These are phyloP conservation scores for Pleurotus djamor DNA, from an alignment of 768 basidiomycete species.

Conservation along the genomic window DNA sequence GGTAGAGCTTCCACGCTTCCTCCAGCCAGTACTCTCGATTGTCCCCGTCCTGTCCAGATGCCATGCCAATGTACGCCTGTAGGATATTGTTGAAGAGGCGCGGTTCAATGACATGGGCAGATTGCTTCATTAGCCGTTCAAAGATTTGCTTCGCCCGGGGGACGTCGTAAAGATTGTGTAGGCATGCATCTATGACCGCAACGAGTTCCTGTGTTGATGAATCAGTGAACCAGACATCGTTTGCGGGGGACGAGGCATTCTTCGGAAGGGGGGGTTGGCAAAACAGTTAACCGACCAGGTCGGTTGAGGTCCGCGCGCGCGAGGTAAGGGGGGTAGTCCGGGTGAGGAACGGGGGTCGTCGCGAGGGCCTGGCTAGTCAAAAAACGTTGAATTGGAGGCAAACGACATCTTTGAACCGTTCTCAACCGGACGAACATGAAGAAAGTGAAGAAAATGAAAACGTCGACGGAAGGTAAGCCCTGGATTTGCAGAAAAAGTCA, in stretches of 20 bases:
- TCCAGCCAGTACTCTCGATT: slow-evolving; percentile 57
- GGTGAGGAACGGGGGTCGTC: slow-evolving; percentile 26
- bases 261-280: slow-evolving; percentile 70
- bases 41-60: slow-evolving; percentile 39
- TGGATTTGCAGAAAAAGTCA: not conserved
- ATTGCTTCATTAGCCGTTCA: slow-evolving; percentile 46
- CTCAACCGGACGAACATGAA: slow-evolving; percentile 5
- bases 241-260: slow-evolving; percentile 32
- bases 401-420: slow-evolving; percentile 8
- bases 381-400: slow-evolving; percentile 7
- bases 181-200: slow-evolving; percentile 81
- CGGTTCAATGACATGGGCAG: slow-evolving; percentile 30
- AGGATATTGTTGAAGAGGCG: slow-evolving; percentile 69
- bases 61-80: slow-evolving; percentile 62
- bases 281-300: slow-evolving; percentile 48
- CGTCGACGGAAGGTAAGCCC: too few relatives aligned
- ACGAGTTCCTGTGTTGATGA: slow-evolving; percentile 66
- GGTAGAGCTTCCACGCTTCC: slow-evolving; percentile 59
- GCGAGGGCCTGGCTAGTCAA: not conserved
- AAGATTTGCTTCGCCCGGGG: slow-evolving; percentile 76
- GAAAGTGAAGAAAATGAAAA: not conserved
- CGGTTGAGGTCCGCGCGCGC: slow-evolving; percentile 32
- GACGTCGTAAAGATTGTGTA: slow-evolving; percentile 74
- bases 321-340: slow-evolving; percentile 38
- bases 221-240: slow-evolving; percentile 60